Base-by-base conservation (phyloP, 2,329 filamentous ascomycete species). In the Chaetomium globosum region DNA sequence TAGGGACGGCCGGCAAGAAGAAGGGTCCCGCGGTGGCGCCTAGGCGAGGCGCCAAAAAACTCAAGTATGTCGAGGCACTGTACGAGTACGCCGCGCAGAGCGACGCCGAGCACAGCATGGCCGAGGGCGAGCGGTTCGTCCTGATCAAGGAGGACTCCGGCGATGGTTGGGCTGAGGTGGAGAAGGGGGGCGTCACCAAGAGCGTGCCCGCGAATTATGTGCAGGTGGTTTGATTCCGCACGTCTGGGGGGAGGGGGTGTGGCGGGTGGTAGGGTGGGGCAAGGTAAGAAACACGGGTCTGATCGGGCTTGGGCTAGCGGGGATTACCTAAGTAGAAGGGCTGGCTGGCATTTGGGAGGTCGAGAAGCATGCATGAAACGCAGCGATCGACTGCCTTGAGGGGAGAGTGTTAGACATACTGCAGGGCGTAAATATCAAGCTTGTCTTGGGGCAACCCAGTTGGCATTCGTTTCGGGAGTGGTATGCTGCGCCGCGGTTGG, bases 141-240 rank as follows among this genome's bases (percentile, higher is more conserved):
- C 81, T 99, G 36, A 87, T 97, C 67, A 93, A 89, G 73, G 88
- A 91, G 64, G 94, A 98, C 74, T 85, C 88, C 0, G 95, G 95
- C 1, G 95, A 98, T 79, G 95, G 95, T 0, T 99, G 95, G 95
- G 92, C 89, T 31, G 95, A 98, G 80, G 95, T 99, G 21, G 95
- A 98, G 80, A 93, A 92, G 77, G 93, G 92, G 21, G 93, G 93
- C 1, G 81, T 88, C 49, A 92, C 89, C 57, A 93, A 88, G 74
- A 97, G 93, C 76, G 95, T 99, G 61, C 95, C 95, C 54, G 93
- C 93, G 46, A 96, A 92, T 77, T 99, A 98, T 80, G 86, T 98
- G 66, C 90, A 93, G 78, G 85, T 89, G 73, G 86, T 91, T 59
- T 90, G 80, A 78, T 28, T 39, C 16, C 16, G 7, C 4, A 23